Evolutionary conservation across 192 early-diverging fungal genomes (phyloP).

Genomic region (Coemansia sp.): DNA sequence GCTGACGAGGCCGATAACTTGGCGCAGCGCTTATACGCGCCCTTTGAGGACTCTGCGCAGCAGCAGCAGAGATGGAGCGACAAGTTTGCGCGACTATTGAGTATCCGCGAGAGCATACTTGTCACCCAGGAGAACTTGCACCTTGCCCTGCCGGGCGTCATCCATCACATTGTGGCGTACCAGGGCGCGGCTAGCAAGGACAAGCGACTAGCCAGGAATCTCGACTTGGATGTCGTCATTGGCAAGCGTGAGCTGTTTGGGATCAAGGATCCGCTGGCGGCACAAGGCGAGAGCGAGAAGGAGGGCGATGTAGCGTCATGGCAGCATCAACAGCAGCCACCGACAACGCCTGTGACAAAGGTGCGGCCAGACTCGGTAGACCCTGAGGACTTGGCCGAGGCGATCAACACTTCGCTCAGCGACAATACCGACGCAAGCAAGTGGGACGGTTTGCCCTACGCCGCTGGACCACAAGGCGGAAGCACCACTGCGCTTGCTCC

Average conservation of each 20-base stretch:
- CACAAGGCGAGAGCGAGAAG: not conserved
- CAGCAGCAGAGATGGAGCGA: slow-evolving; percentile 54
- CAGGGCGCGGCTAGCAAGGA: slow-evolving; percentile 15
- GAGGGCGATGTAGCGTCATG: not conserved
- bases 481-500: slow-evolving; percentile 7
- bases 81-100: slow-evolving; percentile 35
- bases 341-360: slow-evolving; percentile 44
- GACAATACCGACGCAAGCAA: not conserved
- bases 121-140: slow-evolving; percentile 45
- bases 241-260: slow-evolving; percentile 48
- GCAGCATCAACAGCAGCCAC: slow-evolving; percentile 21
- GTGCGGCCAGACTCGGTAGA: slow-evolving; percentile 42
- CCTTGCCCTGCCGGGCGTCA: slow-evolving; percentile 48
- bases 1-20: slow-evolving; percentile 56
- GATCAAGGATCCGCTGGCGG: not conserved
- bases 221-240: slow-evolving; percentile 37
- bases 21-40: slow-evolving; percentile 52
- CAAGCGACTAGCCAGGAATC: slow-evolving; percentile 23
- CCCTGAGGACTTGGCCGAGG: slow-evolving; percentile 42
- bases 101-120: slow-evolving; percentile 39
- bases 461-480: not conserved
- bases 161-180: slow-evolving; percentile 51
- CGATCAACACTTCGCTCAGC: slow-evolving; percentile 42
- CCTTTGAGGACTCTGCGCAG: slow-evolving; percentile 37
- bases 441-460: not conserved